Evolutionary conservation across 2,329 filamentous ascomycete species (phyloP), one percentile per base, ranked within the genome.

Genomic region (Cercospora sojina): DNA sequence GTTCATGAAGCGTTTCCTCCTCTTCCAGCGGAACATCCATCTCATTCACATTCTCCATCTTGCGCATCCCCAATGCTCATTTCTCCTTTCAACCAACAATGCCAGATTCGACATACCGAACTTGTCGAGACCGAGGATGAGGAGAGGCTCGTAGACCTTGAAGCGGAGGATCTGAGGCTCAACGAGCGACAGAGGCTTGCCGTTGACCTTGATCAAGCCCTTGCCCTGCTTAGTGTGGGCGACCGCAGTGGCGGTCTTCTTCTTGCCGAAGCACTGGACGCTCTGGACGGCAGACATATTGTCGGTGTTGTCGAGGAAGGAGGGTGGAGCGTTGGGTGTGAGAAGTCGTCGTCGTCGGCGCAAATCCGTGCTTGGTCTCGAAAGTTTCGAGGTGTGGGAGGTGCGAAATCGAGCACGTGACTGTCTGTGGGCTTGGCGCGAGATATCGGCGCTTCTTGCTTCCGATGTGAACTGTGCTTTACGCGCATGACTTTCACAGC

Each of bases 61-160:
- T 57, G 35, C 56, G 43, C 32, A 61, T 32, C 38, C 13, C 27
- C 47, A 13, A 27, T 53, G 23, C 23, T 13, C 23, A 53, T 53
- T 20, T 47, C 47, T 59, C 27, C 43, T 23, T 57, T 58, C 31
- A 5, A 27, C 47, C 41, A 29, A 29, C 25, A 49, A 18, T 55
- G 23, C 67, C 25, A 38, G 16, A 41, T 62, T n/a, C 38, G 23
- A 77, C 82, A 72, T 82, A 84, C 83, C 88, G 86, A 97, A 97
- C 86, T 97, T 98, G 86, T 99, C 95, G 79, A 96, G 88, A 77
- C 95, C 95, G 80, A 98, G 89, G 80, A 99, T 91, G 78, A 99
- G 90, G 83, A 99, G 86, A 78, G 95, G 95, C 86, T 99, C 95
- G 90, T 99, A 99, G 85, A 98, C 93, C 91, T 97, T 98, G 90